A percentile compares a stretch with the other conserved stretches of the same genome.
These are phyloP conservation scores for Arthrobotrys sinensis DNA, from an alignment of 2,329 filamentous ascomycete genomes.

Conservation along the genomic window DNA sequence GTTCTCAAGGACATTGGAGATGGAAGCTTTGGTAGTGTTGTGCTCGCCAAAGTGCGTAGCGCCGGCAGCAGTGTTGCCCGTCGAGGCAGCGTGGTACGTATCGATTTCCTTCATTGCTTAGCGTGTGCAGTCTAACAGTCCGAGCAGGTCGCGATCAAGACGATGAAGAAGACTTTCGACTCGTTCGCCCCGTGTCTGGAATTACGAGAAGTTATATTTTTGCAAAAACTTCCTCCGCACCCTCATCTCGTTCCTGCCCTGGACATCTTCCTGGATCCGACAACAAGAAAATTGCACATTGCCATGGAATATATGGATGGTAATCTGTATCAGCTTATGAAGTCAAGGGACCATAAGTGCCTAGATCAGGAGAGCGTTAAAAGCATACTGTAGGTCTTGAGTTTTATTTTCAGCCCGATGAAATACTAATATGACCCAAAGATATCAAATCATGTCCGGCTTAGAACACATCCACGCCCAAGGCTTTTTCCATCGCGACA, in stretches of 20 bases:
- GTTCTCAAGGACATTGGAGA: constrained; percentile 98
- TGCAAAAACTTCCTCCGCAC: constrained; percentile 88
- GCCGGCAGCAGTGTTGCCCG: constrained; percentile 90
- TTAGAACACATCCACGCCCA: constrained; percentile 98
- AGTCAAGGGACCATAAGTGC: constrained; percentile 93
- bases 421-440: constrained; percentile 24
- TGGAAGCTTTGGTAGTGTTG: constrained; percentile 97
- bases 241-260: constrained; percentile 95
- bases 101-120: not conserved
- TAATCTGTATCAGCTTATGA: constrained; percentile 99
- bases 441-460: constrained; percentile 93
- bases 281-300: constrained; percentile 96
- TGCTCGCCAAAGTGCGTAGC: constrained; percentile 89
- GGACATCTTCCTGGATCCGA: constrained; percentile 97
- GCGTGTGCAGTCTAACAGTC: constrained; percentile 14
- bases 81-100: constrained; percentile 89
- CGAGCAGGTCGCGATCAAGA: constrained; percentile 93
- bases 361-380: constrained; percentile 93
- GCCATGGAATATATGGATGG: constrained; percentile 99
- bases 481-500: constrained; percentile 98
- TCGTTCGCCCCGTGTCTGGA: constrained; percentile 91
- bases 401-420: not conserved
- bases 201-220: constrained; percentile 95
- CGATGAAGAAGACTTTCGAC: constrained; percentile 99
- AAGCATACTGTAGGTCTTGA: constrained; percentile 78